These are phyloP conservation scores for Fusarium torreyae DNA, from an alignment of 2,329 filamentous ascomycete species.

Conservation along the genomic window DNA sequence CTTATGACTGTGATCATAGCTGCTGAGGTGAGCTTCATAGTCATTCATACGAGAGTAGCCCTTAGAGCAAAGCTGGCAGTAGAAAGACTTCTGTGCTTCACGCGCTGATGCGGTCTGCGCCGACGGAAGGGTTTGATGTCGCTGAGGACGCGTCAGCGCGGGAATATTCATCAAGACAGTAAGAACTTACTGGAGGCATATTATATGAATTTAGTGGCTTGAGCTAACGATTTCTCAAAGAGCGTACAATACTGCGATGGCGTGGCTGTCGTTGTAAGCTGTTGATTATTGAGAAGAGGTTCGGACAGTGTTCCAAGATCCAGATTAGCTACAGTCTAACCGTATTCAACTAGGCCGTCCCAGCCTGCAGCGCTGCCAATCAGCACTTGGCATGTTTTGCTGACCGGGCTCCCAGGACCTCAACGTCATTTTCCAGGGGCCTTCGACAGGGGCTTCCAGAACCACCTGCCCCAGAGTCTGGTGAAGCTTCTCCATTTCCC, in stretches of 20 bases:
- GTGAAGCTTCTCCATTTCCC: constrained; percentile 28
- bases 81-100: constrained; percentile 84
- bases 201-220: constrained; percentile 25
- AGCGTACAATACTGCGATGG: neutral
- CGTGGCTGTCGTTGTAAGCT: constrained; percentile 9
- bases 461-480: constrained; percentile 41
- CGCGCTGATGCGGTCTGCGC: constrained; percentile 76
- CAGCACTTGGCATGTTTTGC: constrained; percentile 30
- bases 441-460: constrained; percentile 41
- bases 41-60: constrained; percentile 96
- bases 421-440: constrained; percentile 49
- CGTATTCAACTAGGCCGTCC: constrained; percentile 2
- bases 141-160: constrained; percentile 55
- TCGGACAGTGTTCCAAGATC: constrained; percentile 20
- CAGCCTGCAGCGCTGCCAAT: constrained; percentile 34
- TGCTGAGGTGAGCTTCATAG: constrained; percentile 93
- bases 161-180: constrained; percentile 52
- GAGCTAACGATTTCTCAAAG: neutral
- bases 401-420: constrained; percentile 39
- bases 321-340: constrained; percentile 16
- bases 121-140: constrained; percentile 71
- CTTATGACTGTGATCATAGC: constrained; percentile 96
- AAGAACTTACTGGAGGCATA: constrained; percentile 71
- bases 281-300: constrained; percentile 17
- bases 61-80: constrained; percentile 90